phyloP scores from a whole-genome alignment of 257 asterid genomes.

The Scutellaria galericulata region DNA sequence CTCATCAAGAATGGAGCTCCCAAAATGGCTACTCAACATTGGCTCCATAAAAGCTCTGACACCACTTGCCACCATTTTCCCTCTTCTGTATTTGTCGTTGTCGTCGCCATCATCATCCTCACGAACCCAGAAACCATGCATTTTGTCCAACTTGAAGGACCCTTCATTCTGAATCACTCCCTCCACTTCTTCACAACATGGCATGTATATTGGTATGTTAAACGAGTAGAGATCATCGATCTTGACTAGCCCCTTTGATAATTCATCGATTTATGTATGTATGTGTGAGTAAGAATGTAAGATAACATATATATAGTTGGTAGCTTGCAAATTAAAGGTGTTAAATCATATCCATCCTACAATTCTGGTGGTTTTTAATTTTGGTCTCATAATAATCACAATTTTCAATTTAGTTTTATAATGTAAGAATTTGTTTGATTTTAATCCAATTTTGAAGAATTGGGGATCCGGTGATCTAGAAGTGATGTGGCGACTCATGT shows the following conservation, averaged over 20 bases:
- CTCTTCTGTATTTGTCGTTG: background rate
- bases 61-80: slow-evolving; percentile 3
- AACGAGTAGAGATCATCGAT: slow-evolving; percentile 37
- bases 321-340: too few species aligned
- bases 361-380: too few species aligned
- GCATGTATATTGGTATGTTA: slow-evolving; percentile 38
- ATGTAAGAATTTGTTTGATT: too few species aligned
- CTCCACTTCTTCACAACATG: slow-evolving; percentile 35
- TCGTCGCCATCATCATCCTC: background rate
- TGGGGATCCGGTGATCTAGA: too few species aligned
- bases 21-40: slow-evolving; percentile 15
- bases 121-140: background rate
- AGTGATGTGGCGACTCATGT: too few species aligned
- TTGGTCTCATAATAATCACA: too few species aligned
- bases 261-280: too few species aligned
- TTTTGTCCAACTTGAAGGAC: slow-evolving; percentile 32
- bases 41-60: slow-evolving; percentile 23
- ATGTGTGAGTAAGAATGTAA: too few species aligned
- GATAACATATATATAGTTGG: too few species aligned
- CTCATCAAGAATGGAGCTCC: slow-evolving; percentile 18
- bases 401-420: too few species aligned
- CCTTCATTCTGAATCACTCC: slow-evolving; percentile 32
- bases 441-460: too few species aligned
- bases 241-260: slow-evolving; percentile 34
- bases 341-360: too few species aligned